A percentile compares a stretch with the other conserved stretches of the same genome.
These are phyloP conservation scores for Ballota nigra DNA, from an alignment of 257 asterid genomes.

Conservation along the genomic window DNA sequence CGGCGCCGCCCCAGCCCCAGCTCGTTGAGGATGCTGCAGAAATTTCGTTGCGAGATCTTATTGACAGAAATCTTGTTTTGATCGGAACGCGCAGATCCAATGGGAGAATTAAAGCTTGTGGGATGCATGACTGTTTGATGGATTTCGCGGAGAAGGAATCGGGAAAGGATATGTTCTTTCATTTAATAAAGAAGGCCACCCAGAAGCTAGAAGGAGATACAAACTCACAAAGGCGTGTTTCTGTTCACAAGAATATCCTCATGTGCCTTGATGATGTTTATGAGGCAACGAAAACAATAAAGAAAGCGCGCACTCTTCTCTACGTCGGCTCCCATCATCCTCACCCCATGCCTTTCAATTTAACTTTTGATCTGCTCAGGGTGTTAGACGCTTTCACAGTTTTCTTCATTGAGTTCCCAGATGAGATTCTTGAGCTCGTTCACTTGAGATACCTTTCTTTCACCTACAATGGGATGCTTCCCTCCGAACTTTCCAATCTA, in stretches of 20 bases:
- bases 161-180: slow-evolving; percentile 23
- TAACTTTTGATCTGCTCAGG: slow-evolving; percentile 28
- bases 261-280: slow-evolving; percentile 25
- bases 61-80: slow-evolving; percentile 22
- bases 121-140: slow-evolving; percentile 28
- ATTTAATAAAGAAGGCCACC: background rate
- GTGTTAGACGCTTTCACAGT: slow-evolving; percentile 35
- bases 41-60: slow-evolving; percentile 13
- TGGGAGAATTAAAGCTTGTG: slow-evolving; percentile 14
- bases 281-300: background rate
- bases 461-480: slow-evolving; percentile 25
- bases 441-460: slow-evolving; percentile 34
- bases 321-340: slow-evolving; percentile 29
- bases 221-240: slow-evolving; percentile 12
- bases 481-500: background rate
- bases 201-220: background rate
- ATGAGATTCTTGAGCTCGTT: slow-evolving; percentile 20
- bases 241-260: slow-evolving; percentile 32
- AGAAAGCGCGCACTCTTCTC: slow-evolving; percentile 19
- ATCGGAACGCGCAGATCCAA: slow-evolving; percentile 4
- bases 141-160: slow-evolving; percentile 28
- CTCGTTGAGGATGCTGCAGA: slow-evolving; percentile 20
- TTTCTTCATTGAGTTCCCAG: slow-evolving; percentile 32
- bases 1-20: background rate
- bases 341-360: slow-evolving; percentile 21